phyloP scores from a whole-genome alignment of 1,139 yeast species.

The Blastobotrys raffinosifermentans region DNA sequence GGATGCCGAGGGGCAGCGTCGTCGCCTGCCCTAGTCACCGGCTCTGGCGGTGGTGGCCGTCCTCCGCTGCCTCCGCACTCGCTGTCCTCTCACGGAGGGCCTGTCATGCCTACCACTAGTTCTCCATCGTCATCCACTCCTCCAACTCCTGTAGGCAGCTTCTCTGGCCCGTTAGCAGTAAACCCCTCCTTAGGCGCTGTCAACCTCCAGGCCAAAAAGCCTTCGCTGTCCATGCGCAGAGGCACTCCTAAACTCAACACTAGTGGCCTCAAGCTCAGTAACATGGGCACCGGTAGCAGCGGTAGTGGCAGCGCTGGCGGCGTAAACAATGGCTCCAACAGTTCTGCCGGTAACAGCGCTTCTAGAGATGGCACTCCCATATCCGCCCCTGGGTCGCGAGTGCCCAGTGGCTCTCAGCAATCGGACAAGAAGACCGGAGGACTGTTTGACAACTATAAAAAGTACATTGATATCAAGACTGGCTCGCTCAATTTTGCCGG shows the following conservation, averaged over 20 bases:
- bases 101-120: not conserved
- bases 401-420: slow-evolving; percentile 1
- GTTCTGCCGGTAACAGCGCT: not conserved
- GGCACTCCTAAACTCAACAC: slow-evolving; percentile 19
- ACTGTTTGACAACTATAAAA: slow-evolving; percentile 70
- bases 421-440: slow-evolving; percentile 12
- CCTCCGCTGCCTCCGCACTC: no score
- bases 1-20: not conserved
- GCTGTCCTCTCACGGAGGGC: no score
- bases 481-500: slow-evolving; percentile 92
- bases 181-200: slow-evolving; percentile 11
- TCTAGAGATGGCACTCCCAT: not conserved
- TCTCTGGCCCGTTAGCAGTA: slow-evolving; percentile 16
- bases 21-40: slow-evolving; percentile 3
- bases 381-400: not conserved
- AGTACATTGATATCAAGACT: slow-evolving; percentile 83
- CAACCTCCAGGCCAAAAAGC: slow-evolving; percentile 16
- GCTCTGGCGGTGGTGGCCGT: no score
- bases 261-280: slow-evolving; percentile 9
- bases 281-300: not conserved
- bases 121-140: not conserved
- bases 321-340: slow-evolving; percentile 2
- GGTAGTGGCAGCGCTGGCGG: not conserved
- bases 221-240: slow-evolving; percentile 32
- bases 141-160: slow-evolving; percentile 2